Conservation (phyloP, 108 stramenopile genomes). For the Epipyxis sp. region DNA sequence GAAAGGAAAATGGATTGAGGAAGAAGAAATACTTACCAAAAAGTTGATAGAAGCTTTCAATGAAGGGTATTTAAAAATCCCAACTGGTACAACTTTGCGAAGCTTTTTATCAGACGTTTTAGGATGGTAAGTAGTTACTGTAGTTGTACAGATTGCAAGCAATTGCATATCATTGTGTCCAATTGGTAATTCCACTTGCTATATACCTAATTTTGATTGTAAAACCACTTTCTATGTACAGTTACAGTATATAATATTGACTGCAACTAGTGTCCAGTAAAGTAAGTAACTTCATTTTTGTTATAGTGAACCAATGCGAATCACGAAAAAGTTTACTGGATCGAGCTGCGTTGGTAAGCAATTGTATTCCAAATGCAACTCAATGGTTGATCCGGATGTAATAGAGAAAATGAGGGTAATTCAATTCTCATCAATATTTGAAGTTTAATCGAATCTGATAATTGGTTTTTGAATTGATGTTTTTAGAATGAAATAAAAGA, state of each 20-base stretch:
- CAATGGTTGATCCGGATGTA: not conserved
- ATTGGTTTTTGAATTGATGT: not conserved
- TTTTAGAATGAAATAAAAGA: not conserved
- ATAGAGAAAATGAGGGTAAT: not conserved
- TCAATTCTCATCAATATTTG: not conserved
- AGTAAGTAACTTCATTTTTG: not conserved
- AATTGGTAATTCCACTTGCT: not conserved
- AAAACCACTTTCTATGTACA: too few relatives aligned
- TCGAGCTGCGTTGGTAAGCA: slow-evolving; percentile 11
- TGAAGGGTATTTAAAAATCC: not conserved
- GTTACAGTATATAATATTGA: too few relatives aligned
- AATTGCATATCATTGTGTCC: not conserved
- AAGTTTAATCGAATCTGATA: not conserved
- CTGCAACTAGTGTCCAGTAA: too few relatives aligned
- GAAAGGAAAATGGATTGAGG: slow-evolving; percentile 5
- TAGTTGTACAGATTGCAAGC: too few relatives aligned
- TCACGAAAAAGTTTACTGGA: slow-evolving; percentile 16
- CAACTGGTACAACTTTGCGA: not conserved
- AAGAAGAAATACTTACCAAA: slow-evolving; percentile 2
- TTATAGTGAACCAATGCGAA: slow-evolving; percentile 15
- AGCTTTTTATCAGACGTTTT: not conserved
- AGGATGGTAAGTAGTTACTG: slow-evolving; percentile 11
- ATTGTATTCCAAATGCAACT: not conserved
- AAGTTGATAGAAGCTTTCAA: not conserved
- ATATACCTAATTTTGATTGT: too few relatives aligned